Evolutionary conservation across 2,329 filamentous ascomycete genomes (phyloP).

Genomic region (Simplicillium aogashimaense): DNA sequence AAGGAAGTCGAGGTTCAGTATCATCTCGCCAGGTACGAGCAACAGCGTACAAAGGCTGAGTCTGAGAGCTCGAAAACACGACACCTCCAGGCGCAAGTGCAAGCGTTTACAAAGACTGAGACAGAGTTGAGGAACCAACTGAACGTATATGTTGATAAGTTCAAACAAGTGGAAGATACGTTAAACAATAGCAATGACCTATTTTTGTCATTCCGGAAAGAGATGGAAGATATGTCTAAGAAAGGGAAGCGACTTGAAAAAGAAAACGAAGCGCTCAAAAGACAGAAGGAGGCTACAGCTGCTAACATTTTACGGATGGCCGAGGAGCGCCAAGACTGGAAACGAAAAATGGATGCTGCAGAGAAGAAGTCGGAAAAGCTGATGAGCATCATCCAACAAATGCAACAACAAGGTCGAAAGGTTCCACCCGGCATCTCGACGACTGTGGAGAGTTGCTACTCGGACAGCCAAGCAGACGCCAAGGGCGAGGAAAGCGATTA

Average conservation of each 20-base stretch:
- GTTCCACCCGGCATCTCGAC: conserved; percentile 53
- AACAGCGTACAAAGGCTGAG: conserved; percentile 82
- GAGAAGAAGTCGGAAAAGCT: conserved; percentile 81
- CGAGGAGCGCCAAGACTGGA: conserved; percentile 78
- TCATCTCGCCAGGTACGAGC: conserved; percentile 78
- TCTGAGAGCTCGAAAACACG: conserved; percentile 69
- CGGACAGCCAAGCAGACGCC: conserved; percentile 35
- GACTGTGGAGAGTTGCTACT: conserved; percentile 50
- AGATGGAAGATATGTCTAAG: conserved; percentile 99
- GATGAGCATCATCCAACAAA: conserved; percentile 87
- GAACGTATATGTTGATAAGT: conserved; percentile 98
- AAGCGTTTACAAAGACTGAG: conserved; percentile 93
- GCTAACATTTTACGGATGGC: conserved; percentile 97
- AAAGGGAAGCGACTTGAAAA: conserved; percentile 96
- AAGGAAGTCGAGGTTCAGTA: conserved; percentile 95
- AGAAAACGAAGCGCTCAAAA: conserved; percentile 82
- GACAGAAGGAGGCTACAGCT: conserved; percentile 89
- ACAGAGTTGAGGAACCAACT: conserved; percentile 87
- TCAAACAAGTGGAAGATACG: conserved; percentile 99
- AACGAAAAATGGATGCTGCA: conserved; percentile 47
- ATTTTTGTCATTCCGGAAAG: conserved; percentile 92
- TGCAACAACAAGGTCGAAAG: conserved; percentile 89
- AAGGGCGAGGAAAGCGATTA: conserved; percentile 49
- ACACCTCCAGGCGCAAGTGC: conserved; percentile 82
- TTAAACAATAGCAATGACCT: conserved; percentile 97